Evolutionary conservation across 2,329 filamentous ascomycete species (phyloP), one percentile per base, ranked within the genome.

Genomic region (Fusarium verrucosum): DNA sequence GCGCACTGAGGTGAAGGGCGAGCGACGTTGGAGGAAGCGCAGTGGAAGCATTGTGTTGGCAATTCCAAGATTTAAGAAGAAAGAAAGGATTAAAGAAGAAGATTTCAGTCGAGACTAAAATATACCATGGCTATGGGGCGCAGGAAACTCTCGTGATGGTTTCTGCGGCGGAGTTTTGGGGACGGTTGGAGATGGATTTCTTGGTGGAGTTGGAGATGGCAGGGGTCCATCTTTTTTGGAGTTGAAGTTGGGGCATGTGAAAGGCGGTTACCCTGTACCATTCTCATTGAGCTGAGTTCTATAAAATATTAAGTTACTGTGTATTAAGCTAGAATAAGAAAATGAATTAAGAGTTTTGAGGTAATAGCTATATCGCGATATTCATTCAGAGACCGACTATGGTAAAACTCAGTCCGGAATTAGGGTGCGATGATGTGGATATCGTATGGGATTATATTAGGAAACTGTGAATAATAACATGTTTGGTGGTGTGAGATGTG

Each of bases 131-230:
- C 53, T 60, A 55, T 42, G 64, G 47, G 58, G 53, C 64, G 41
- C 57, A 57, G 45, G 35, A 50, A 46, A 38, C 53, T 54, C 57
- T 76, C 77, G 80, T 82, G 80, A 81, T 80, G 74, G 75, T 79
- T 80, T 80, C 77, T 82, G 77, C 80, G 28, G 79, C 78, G 80
- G 72, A 82, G 73, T 77, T 82, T 80, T 80, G 75, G 73, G 80
- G 76, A 76, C 70, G 72, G 56, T 40, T 43, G 43, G 7, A 46
- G 43, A 47, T 32, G 56, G 26, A 47, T 33, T 51, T 58, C 42
- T 42, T 54, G 37, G 54, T 47, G 50, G 52, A 53, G 60, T 45
- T 65, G 64, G 37, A 59, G 59, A 57, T 62, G 33, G 38, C 54
- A 61, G 50, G 50, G 64, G 50, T 33, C 10, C 32, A 2, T 28